These are phyloP conservation scores for Calonectria ilicicola DNA, from an alignment of 2,329 filamentous ascomycete species.

Conservation along the genomic window DNA sequence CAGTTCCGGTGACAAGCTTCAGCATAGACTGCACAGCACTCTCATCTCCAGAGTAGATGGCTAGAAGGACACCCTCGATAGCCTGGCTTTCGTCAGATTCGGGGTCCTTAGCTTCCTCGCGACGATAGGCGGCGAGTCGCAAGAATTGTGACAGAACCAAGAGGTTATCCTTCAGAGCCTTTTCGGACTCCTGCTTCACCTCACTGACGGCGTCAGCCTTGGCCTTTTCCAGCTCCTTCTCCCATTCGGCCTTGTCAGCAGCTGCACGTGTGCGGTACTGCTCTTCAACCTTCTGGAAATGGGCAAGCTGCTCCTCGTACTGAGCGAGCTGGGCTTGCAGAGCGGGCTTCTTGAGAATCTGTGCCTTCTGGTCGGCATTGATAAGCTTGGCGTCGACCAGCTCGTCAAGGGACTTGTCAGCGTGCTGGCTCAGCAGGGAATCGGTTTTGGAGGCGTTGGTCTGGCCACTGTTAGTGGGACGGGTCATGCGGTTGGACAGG, in stretches of 20 bases:
- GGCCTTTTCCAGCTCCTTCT: conserved; percentile 68
- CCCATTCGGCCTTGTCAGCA: conserved; percentile 69
- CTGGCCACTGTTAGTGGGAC: conserved; percentile 54
- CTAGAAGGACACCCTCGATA: conserved; percentile 82
- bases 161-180: conserved; percentile 73
- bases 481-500: conserved; percentile 8
- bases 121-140: conserved; percentile 80
- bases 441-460: conserved; percentile 80
- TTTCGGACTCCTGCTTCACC: conserved; percentile 61
- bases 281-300: conserved; percentile 81
- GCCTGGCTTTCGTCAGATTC: conserved; percentile 80
- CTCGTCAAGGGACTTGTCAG: conserved; percentile 78
- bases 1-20: conserved; percentile 79
- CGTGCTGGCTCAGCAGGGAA: conserved; percentile 74
- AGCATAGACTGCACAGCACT: conserved; percentile 79
- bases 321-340: conserved; percentile 77
- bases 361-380: conserved; percentile 83
- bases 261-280: conserved; percentile 74
- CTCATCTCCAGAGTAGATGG: conserved; percentile 84
- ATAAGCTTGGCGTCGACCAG: conserved; percentile 79
- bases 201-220: conserved; percentile 66
- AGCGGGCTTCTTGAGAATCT: conserved; percentile 80
- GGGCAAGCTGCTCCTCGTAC: conserved; percentile 78
- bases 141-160: conserved; percentile 83
- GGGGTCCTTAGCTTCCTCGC: conserved; percentile 75